Evolutionary conservation across 2,329 filamentous ascomycete species (phyloP).

Genomic region (Immersiporthe knoxdaviesiana): DNA sequence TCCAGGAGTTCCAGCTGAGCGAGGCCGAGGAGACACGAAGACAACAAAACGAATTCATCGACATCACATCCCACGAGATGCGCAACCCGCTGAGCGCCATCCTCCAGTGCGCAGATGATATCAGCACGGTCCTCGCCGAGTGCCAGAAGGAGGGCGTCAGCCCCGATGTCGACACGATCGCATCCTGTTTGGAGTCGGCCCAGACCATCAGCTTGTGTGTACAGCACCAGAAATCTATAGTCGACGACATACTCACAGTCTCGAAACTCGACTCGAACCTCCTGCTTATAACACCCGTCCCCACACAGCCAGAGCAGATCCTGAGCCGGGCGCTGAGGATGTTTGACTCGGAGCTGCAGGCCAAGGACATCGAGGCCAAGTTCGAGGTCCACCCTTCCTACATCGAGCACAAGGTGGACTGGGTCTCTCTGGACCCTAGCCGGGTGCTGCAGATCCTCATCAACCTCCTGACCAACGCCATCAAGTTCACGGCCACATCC

Average conservation of each 20-base stretch:
- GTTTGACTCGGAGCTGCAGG: constrained; percentile 60
- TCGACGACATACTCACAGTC: constrained; percentile 52
- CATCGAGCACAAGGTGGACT: constrained; percentile 53
- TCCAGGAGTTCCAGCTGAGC: constrained; percentile 42
- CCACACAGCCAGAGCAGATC: constrained; percentile 55
- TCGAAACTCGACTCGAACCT: constrained; percentile 59
- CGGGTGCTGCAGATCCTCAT: constrained; percentile 63
- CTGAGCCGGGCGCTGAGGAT: constrained; percentile 59
- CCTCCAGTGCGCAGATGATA: constrained; percentile 61
- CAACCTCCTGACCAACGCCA: constrained; percentile 63
- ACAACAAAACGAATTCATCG: constrained; percentile 60
- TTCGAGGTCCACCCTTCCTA: constrained; percentile 54
- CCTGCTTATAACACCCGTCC: constrained; percentile 58
- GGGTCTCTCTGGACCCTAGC: constrained; percentile 60
- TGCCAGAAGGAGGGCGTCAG: constrained; percentile 33
- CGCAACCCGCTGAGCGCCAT: constrained; percentile 59
- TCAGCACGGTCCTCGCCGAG: constrained; percentile 37
- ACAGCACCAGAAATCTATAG: constrained; percentile 59
- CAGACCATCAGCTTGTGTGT: constrained; percentile 60
- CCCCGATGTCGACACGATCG: constrained; percentile 41
- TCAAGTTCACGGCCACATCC: constrained; percentile 56
- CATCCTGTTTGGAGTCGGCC: constrained; percentile 56
- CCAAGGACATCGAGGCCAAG: constrained; percentile 57
- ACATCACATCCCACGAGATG: constrained; percentile 57
- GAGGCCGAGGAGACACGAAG: constrained; percentile 45